Base-by-base conservation (phyloP, 192 early-diverging fungal genomes). In the Coemansia asiatica region DNA sequence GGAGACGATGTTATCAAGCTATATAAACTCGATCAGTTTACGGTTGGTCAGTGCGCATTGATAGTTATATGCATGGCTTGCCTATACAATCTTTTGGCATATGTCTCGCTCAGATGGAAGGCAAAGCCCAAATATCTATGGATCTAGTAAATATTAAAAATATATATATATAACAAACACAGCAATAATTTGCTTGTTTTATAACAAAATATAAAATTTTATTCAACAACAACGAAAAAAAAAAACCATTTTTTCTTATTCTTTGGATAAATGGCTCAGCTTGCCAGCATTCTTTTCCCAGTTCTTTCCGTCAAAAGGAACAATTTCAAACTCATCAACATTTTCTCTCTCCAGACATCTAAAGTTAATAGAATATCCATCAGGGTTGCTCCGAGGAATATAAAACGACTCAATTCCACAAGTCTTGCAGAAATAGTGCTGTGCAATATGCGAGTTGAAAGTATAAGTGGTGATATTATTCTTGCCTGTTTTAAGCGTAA, bases 321-420 rank as follows among this genome's bases (percentile, higher is more conserved):
- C 13, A 12, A 76, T 67, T 23, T 67, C 61, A 36, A 46, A 55
- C 13, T 56, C 74, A 6, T 36, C 19, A 12, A 76, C 68, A n/a
- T 74, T 71, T 9, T 56, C 26, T n/a, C 56, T 21, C 21, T 76
- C 71, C 9, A 85, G 56, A 55, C 77, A 82, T n/a, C 71, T 55
- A 38, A 74, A 74, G 51, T 77, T 85, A 51, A 83, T 62, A 16
- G 80, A 77, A 51, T 58, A 76, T 10, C 74, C 76, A 51, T 85
- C 81, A 7, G 84, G 84, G 54, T 85, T 82, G 62, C 75, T 78
- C 16, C 84, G 66, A 0, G 84, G 84, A 7, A 85, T 56, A 29
- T 85, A 85, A 59, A 64, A 82, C 1, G 76, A 69, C 65, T 70
- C 59, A 21, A 85, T 67, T 0, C 84, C 84, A 59, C 84, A 85